Conservation (phyloP, 257 asterid genomes). For the Lantana camara region DNA sequence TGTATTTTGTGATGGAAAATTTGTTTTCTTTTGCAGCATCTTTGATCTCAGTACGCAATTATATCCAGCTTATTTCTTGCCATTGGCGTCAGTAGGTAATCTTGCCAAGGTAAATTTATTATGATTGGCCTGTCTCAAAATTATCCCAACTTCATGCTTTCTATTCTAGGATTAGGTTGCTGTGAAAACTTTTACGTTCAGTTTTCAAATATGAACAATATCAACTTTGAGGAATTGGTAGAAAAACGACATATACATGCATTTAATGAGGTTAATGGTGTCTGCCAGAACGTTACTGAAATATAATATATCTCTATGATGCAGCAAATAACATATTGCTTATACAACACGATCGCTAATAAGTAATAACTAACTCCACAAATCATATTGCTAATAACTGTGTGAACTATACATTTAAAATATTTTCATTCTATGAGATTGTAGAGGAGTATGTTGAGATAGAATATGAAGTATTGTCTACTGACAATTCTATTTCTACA, state of each 20-base stretch:
- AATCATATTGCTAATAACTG: slow-evolving; percentile 13
- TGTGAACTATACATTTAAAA: neutral
- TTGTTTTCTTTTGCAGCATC: slow-evolving; percentile 64
- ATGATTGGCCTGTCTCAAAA: too few relatives aligned
- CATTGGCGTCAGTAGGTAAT: slow-evolving; percentile 93
- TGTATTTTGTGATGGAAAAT: slow-evolving; percentile 20
- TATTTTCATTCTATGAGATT: neutral
- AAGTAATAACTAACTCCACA: neutral
- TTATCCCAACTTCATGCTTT: too few relatives aligned
- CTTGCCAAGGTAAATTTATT: slow-evolving; percentile 76
- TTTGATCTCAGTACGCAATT: slow-evolving; percentile 88
- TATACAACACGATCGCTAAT: neutral
- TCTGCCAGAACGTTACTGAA: neutral
- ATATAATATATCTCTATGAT: neutral
- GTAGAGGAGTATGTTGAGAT: slow-evolving; percentile 6
- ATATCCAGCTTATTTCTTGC: slow-evolving; percentile 88
- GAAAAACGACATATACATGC: too few relatives aligned
- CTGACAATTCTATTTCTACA: slow-evolving; percentile 36
- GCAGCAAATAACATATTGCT: neutral
- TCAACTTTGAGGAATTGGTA: too few relatives aligned
- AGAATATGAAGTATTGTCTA: slow-evolving; percentile 11
- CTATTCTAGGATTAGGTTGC: too few relatives aligned
- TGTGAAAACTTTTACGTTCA: too few relatives aligned
- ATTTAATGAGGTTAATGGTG: too few relatives aligned
- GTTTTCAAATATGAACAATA: too few relatives aligned